Evolutionary conservation across 2,329 filamentous ascomycete species (phyloP).

Genomic region (Escovopsis weberi): DNA sequence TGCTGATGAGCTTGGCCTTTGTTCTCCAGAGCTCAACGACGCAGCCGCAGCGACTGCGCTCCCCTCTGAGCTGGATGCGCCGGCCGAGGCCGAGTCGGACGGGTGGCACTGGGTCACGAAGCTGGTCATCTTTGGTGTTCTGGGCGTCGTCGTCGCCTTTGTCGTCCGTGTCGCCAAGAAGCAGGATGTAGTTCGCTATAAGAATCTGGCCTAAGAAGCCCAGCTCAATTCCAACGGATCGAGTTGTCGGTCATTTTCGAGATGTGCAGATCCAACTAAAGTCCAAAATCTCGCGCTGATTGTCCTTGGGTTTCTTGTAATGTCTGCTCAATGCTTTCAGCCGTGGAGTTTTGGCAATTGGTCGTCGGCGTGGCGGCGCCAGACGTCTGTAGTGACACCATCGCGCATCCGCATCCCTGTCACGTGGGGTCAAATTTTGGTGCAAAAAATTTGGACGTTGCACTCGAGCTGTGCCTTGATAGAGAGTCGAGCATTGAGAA

Average conservation of each 20-base stretch:
- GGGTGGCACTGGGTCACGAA: constrained; percentile 30
- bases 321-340: not conserved
- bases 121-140: constrained; percentile 33
- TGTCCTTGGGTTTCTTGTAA: not conserved
- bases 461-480: no score
- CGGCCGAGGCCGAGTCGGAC: constrained; percentile 8
- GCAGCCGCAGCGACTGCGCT: no score
- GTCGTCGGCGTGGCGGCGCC: no score
- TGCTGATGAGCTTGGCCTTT: constrained; percentile 20
- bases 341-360: not conserved
- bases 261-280: no score
- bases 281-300: no score
- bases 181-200: constrained; percentile 23
- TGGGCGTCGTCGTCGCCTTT: constrained; percentile 29
- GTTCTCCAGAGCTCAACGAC: constrained; percentile 12
- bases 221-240: not conserved
- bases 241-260: not conserved
- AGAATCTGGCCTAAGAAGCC: constrained; percentile 24
- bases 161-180: constrained; percentile 29
- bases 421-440: constrained; percentile 14
- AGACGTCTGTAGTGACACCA: not conserved
- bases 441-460: not conserved
- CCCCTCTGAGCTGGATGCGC: not conserved
- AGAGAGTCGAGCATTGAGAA: not conserved
- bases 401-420: constrained; percentile 10